Base-by-base conservation (phyloP, 139 green algal species). In the Asterochloris erici region DNA sequence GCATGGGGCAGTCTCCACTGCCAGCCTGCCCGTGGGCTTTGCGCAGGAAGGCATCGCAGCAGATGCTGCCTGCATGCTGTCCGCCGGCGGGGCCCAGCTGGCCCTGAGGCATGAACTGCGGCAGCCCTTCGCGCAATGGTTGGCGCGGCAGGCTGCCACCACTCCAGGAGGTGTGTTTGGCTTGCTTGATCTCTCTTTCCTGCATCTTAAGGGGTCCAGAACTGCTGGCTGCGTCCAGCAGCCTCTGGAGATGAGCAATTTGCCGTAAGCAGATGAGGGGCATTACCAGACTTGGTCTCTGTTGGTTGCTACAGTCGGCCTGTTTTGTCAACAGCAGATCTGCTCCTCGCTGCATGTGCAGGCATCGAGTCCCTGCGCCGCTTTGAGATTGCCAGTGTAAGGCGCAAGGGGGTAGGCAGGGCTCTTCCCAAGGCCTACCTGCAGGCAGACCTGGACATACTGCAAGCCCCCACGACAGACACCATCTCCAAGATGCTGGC, bases 361-460 rank as follows among this genome's bases (percentile, higher is more conserved):
- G 81, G 14, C 28, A 19, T 80, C 10, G 82, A 85, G 14, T 29
- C 60, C 23, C 26, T 85, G 38, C 74, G 82, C 16, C 74, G 82
- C 0, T 85, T 70, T 78, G 82, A 86, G 83, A 77, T 86, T 23
- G 78, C 68, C 12, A 61, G 62, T 17, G 82, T 90, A 47, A 78
- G 80, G n/a, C 79, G 87, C 54, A 79, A 80, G 23, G 62, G 80
- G 64, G 69, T 82, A 27, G 85, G 85, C n/a, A 63, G 90, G 47
- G 84, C 84, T 29, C 79, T 91, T 28, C 87, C 93, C 14, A 75
- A 83, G 19, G 84, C 86, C n/a, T 87, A 90, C 82, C 87, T 95
- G 63, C 86, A 92, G 81, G 92, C 90, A 0, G 93, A 96, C 84
- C 86, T 96, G 81, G 93, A 96, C 81, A 80, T 94, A 19, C 63